Percentiles rank a stretch among this genome's conserved stretches.
These are phyloP conservation scores for Paramecium primaurelia DNA, from an alignment of 73 alveolate genomes.

Conservation along the genomic window DNA sequence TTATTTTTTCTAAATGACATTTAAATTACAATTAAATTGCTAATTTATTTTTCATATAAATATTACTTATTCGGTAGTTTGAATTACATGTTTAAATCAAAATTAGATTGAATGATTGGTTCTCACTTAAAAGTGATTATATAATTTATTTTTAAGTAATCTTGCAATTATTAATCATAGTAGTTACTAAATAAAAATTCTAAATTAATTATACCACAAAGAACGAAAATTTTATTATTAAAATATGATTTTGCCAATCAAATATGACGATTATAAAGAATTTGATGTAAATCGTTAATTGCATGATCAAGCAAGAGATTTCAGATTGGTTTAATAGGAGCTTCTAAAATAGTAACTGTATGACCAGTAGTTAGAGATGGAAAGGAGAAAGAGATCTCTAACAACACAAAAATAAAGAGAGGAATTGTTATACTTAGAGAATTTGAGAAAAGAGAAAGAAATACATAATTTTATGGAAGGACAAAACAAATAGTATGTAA, in stretches of 20 bases:
- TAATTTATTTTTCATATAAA: too few relatives aligned
- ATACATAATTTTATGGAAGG: neutral
- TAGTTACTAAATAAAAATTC: neutral
- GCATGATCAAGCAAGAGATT: conserved; percentile 7
- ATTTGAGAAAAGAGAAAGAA: neutral
- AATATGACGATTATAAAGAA: neutral
- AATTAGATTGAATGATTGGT: too few relatives aligned
- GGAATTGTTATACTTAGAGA: neutral
- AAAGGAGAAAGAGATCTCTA: neutral
- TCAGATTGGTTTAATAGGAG: neutral
- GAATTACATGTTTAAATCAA: too few relatives aligned
- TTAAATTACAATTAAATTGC: too few relatives aligned
- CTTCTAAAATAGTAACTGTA: neutral
- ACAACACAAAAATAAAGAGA: neutral
- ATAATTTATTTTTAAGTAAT: neutral
- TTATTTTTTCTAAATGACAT: neutral
- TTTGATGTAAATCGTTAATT: conserved; percentile 5
- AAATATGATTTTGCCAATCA: conserved; percentile 7
- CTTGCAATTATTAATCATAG: neutral
- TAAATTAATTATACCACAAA: neutral
- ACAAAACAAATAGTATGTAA: neutral
- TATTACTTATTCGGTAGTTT: too few relatives aligned
- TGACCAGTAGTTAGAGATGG: neutral
- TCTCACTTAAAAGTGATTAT: too few relatives aligned
- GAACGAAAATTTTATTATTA: neutral